Percentiles rank a stretch among this genome's conserved stretches.
phyloP scores from a whole-genome alignment of 805 yeast species.

The Isabelozyma pseudorhagii region DNA sequence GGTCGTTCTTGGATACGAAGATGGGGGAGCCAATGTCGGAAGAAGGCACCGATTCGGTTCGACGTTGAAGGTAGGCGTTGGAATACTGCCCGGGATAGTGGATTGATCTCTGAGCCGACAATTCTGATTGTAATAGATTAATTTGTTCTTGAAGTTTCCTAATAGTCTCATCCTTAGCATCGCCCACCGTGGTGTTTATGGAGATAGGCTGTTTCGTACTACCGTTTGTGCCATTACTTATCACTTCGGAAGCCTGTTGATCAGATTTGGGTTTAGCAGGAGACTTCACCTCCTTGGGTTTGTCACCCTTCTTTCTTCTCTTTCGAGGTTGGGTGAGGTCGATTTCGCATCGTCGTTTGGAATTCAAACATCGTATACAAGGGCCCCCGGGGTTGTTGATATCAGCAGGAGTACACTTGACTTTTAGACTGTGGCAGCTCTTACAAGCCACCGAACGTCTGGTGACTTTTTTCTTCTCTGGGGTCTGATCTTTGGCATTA shows the following conservation, averaged over 20 bases:
- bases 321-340: conserved; percentile 61
- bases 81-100: neutral
- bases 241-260: neutral
- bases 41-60: neutral
- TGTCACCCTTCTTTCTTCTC: conserved; percentile 32
- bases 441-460: conserved; percentile 60
- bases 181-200: conserved; percentile 1
- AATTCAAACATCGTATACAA: conserved; percentile 70
- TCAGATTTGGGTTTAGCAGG: conserved; percentile 4
- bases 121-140: conserved; percentile 11
- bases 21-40: conserved; percentile 12
- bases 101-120: conserved; percentile 1
- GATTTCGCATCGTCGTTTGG: conserved; percentile 62
- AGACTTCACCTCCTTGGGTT: conserved; percentile 15
- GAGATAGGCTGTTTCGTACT: too few relatives aligned
- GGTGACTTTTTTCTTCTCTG: conserved; percentile 2
- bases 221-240: neutral
- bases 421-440: conserved; percentile 80
- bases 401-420: conserved; percentile 76
- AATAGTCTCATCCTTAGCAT: conserved; percentile 12
- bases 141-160: conserved; percentile 19
- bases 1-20: conserved; percentile 30
- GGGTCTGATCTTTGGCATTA: neutral
- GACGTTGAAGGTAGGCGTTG: neutral
- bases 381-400: conserved; percentile 55